Conservation (phyloP, 2,329 filamentous ascomycete species). For the Apiospora sp. region DNA sequence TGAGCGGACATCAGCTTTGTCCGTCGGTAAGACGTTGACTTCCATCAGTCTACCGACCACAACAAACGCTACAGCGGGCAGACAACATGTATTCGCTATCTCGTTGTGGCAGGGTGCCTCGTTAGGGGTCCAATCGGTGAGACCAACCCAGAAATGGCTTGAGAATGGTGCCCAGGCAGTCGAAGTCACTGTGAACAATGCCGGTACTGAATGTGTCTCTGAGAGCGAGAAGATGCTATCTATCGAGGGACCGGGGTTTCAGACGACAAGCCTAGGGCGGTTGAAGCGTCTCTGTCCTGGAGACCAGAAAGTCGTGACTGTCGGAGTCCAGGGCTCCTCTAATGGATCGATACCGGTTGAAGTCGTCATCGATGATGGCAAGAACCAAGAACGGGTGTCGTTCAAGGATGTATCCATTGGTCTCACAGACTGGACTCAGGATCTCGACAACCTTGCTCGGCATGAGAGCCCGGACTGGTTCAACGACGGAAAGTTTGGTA, state of each 20-base stretch:
- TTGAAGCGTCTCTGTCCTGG: slow-evolving; percentile 49
- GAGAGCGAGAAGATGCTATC: slow-evolving; percentile 39
- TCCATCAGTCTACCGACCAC: slow-evolving; percentile 51
- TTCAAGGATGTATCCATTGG: slow-evolving; percentile 40
- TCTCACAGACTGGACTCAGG: slow-evolving; percentile 41
- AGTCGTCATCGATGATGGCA: slow-evolving; percentile 29
- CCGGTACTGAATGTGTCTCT: slow-evolving; percentile 43
- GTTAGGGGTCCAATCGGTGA: slow-evolving; percentile 44
- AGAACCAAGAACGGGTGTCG: slow-evolving; percentile 28
- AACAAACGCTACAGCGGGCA: slow-evolving; percentile 44
- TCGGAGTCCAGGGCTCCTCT: slow-evolving; percentile 43
- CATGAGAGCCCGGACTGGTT: slow-evolving; percentile 59
- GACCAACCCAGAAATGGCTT: slow-evolving; percentile 49
- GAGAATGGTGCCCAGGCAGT: slow-evolving; percentile 44
- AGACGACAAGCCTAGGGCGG: slow-evolving; percentile 46
- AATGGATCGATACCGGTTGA: slow-evolving; percentile 33
- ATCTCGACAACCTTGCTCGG: slow-evolving; percentile 40
- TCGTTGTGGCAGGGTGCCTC: slow-evolving; percentile 40
- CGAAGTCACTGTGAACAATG: slow-evolving; percentile 48
- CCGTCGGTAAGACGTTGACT: slow-evolving; percentile 46
- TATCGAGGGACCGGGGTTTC: slow-evolving; percentile 47
- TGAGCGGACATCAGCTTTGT: slow-evolving; percentile 50
- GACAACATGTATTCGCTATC: slow-evolving; percentile 49
- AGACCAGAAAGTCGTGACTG: slow-evolving; percentile 47
- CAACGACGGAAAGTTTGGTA: slow-evolving; percentile 60